Evolutionary conservation across 1,284 basidiomycete species (phyloP), one percentile per base, ranked within the genome.

Genomic region (Limonomyces culmigenus): DNA sequence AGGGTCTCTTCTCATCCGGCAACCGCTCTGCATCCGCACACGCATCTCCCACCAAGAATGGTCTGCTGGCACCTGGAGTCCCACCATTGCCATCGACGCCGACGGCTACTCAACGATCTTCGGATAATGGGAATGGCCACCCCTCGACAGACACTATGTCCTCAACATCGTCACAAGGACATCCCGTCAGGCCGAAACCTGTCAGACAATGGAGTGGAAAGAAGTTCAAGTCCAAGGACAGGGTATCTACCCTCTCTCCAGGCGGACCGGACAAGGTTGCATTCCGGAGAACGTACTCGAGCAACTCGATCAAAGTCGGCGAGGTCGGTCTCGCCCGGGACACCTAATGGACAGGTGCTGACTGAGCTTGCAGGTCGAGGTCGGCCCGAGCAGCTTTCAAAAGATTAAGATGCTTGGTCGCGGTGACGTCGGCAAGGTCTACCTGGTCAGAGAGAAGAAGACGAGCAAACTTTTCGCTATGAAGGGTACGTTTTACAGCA

Each of bases 361-460:
- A 32, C 16, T 17, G 34, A 15, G 21, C 20, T 29, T 23, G 37
- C 36, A 87, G 77, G 85, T 89, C 39, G 87, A 96, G 59, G 91
- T 96, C 25, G 70, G 76, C 15, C 89, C 91, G 34, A 73, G 74
- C 35, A 89, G 84, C 52, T 96, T 96, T 60, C 71, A 84, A 48
- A 96, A 96, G 63, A 67, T 96, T 58, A 93, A 91, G 62, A 70
- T 96, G 64, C 66, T 96, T 18, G 91, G 92, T 35, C 89, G 93
- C 53, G 91, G 91, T 33, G 91, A 96, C 54, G 91, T 96, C 32
- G 91, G 91, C 19, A 86, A 91, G 56, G 91, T 96, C 31, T 96
- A 93, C 58, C 71, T 96, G 37, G 91, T 96, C 32, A 70, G 80
- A 48, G 91, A 96, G 63, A 96, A 96, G 73, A 93, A 93, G 68